These are phyloP conservation scores for Cyberlindnera subsufficiens DNA, from an alignment of 805 yeast genomes.

Conservation along the genomic window DNA sequence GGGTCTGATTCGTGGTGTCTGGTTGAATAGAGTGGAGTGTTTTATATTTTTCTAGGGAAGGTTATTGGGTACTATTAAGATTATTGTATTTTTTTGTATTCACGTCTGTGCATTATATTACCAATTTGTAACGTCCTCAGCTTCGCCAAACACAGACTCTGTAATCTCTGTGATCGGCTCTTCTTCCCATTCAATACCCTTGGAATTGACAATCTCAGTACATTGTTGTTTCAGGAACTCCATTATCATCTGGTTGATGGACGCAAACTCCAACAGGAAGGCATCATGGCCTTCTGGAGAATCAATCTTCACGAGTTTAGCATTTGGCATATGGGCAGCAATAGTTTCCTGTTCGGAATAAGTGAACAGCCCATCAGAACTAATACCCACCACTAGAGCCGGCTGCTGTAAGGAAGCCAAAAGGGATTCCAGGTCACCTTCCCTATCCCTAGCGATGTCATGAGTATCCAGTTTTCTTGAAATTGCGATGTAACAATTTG, in stretches of 20 bases:
- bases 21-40: constrained; percentile 9
- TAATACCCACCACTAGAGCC: constrained; percentile 79
- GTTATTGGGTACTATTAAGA: background rate
- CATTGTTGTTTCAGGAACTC: constrained; percentile 56
- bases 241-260: constrained; percentile 65
- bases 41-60: background rate
- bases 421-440: constrained; percentile 38
- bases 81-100: background rate
- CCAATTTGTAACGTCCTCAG: constrained; percentile 93
- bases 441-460: constrained; percentile 79
- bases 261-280: constrained; percentile 80
- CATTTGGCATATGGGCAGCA: constrained; percentile 67
- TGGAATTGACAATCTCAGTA: constrained; percentile 49
- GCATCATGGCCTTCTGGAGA: constrained; percentile 99
- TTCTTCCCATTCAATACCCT: constrained; percentile 38
- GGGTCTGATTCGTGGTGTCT: constrained; percentile 13
- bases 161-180: constrained; percentile 38
- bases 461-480: constrained; percentile 94
- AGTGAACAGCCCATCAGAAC: constrained; percentile 90
- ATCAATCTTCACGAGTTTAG: constrained; percentile 62
- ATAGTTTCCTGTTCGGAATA: constrained; percentile 84
- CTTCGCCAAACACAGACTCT: constrained; percentile 85
- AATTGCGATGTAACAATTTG: constrained; percentile 92
- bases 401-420: constrained; percentile 63
- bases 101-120: constrained; percentile 21